Base-by-base conservation (phyloP, 305 asterid species). In the Solanum hybrid region DNA sequence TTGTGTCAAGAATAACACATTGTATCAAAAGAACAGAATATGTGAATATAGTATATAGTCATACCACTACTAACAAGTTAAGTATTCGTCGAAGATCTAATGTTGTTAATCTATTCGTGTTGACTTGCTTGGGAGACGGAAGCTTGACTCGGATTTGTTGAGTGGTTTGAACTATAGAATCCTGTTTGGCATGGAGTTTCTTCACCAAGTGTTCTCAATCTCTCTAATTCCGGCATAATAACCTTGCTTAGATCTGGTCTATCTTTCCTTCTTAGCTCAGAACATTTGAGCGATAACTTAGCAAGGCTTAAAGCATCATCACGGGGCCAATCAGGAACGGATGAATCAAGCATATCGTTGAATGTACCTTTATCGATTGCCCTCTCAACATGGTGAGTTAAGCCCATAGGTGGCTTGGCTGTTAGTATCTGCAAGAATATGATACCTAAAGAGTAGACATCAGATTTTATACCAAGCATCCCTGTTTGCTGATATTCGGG, bases 401-500 rank as follows among this genome's bases (percentile, higher is more conserved):
- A 89, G 9, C 95, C 95, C 94, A 93, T 92, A 16, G 95, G 93
- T 36, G 93, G 90, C 39, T 90, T 92, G 28, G 93, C 92, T 11
- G 95, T 93, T 37, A 93, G 39, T 77, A 93, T 46, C 92, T 93
- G 95, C 90, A 93, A 89, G 57, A 88, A 93, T 71, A 92, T 92
- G 91, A 93, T 90, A 29, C 95, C 95, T 42, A 93, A 87, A 24
- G 95, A 92, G 85, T 93, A 93, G 6, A 92, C 90, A 86, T 93
- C 95, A 5, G 95, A 93, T 92, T 93, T 93, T 40, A 91, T 88
- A 39, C 95, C 92, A 10, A 93, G 94, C 95, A 93, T 92, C 12
- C 94, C 95, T 0, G 95, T 93, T 83, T 93, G 94, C 86, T 93
- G 95, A 87, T 93, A 93, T 91, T 93, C 95, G 10, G 95, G 95